Evolutionary conservation across 2,329 filamentous ascomycete genomes (phyloP).

Genomic region (Mycocentrospora acerina): DNA sequence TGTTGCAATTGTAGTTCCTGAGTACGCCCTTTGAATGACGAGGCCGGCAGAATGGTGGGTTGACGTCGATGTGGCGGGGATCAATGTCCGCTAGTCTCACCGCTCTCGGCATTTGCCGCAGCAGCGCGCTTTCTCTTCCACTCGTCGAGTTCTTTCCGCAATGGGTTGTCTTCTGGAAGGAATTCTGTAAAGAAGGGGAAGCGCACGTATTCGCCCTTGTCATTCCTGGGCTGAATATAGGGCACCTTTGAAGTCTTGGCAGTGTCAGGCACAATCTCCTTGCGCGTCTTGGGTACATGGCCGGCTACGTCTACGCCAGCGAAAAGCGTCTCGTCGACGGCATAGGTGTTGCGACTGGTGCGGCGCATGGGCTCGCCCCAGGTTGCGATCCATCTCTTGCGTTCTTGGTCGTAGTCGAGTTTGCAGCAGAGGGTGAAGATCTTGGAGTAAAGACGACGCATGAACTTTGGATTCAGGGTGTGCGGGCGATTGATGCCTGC

Average conservation of each 20-base stretch:
- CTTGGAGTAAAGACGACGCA: conserved; percentile 49
- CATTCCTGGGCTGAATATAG: conserved; percentile 13
- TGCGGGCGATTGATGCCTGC: conserved; percentile 32
- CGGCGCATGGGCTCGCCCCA: conserved; percentile 25
- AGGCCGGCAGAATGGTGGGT: conserved; percentile 11
- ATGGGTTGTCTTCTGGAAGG: conserved; percentile 19
- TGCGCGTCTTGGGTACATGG: conserved; percentile 4
- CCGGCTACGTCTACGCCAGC: conserved; percentile 30
- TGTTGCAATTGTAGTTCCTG: neutral
- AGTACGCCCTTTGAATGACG: conserved; percentile 13
- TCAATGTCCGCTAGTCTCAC: conserved; percentile 1
- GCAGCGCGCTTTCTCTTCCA: conserved; percentile 21
- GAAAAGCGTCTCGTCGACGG: conserved; percentile 29
- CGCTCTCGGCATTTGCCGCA: conserved; percentile 7
- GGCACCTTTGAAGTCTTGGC: conserved; percentile 1
- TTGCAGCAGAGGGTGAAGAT: conserved; percentile 47
- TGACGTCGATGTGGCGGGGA: neutral
- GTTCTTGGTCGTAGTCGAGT: conserved; percentile 41
- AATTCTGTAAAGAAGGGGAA: conserved; percentile 28
- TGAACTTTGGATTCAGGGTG: conserved; percentile 45
- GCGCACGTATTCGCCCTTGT: conserved; percentile 15
- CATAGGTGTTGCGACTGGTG: conserved; percentile 15
- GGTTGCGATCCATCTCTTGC: conserved; percentile 25
- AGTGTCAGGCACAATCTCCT: conserved; percentile 1
- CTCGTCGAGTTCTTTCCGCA: conserved; percentile 18